Evolutionary conservation across 2,329 filamentous ascomycete species (phyloP).

Genomic region (Cryphonectria nitschkei): DNA sequence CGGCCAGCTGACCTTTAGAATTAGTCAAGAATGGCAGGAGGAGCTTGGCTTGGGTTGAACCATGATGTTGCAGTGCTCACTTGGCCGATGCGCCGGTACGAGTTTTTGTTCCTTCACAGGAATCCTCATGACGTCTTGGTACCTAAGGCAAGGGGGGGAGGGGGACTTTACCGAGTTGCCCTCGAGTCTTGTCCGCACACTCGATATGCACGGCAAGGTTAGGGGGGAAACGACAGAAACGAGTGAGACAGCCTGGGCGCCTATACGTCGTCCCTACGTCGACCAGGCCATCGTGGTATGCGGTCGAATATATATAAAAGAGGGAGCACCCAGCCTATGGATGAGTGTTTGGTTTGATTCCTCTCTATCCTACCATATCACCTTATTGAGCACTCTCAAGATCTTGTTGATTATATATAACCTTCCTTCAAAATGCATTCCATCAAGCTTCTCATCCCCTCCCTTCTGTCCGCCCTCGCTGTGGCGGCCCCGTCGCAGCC

Average conservation of each 20-base stretch:
- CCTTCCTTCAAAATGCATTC: constrained; percentile 41
- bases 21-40: background rate
- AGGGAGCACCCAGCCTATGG: background rate
- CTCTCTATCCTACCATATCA: background rate
- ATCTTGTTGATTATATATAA: constrained; percentile 2
- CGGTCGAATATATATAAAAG: background rate
- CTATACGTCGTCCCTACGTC: background rate
- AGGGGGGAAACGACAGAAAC: background rate
- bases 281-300: background rate
- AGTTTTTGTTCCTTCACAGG: background rate
- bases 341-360: no score
- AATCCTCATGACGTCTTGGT: constrained; percentile 5
- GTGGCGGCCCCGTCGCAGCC: constrained; percentile 35
- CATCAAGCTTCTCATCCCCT: constrained; percentile 34
- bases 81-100: background rate
- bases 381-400: background rate
- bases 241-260: background rate
- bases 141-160: background rate
- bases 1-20: background rate
- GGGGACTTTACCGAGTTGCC: background rate
- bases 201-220: background rate
- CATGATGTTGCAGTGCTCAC: constrained; percentile 1
- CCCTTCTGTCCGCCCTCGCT: constrained; percentile 35
- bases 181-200: background rate
- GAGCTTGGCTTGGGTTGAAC: background rate